Evolutionary conservation across 805 yeast species (phyloP).

Genomic region (Hanseniaspora valbyensis): DNA sequence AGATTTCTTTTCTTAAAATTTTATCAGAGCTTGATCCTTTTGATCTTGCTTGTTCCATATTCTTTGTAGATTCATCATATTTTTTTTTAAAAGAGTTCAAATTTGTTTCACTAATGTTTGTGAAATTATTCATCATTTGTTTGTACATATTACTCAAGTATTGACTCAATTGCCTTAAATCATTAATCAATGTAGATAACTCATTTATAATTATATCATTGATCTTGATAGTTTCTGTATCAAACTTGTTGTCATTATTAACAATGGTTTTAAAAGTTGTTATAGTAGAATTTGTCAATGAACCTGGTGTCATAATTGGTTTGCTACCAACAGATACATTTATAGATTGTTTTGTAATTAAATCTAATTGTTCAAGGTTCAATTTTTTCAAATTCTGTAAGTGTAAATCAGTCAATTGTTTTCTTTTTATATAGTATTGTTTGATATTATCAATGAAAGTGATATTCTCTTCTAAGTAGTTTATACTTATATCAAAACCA

Average conservation of each 20-base stretch:
- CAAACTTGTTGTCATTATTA: constrained; percentile 5
- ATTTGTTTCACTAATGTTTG: constrained; percentile 9
- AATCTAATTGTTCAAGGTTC: constrained; percentile 58
- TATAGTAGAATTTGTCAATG: constrained; percentile 43
- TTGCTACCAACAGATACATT: constrained; percentile 76
- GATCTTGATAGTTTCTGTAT: not conserved
- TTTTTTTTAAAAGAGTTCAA: constrained; percentile 37
- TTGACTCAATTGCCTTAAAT: constrained; percentile 1
- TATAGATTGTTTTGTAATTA: constrained; percentile 60
- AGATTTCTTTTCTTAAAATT: constrained; percentile 50
- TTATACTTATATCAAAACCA: constrained; percentile 61
- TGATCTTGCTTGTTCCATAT: constrained; percentile 68
- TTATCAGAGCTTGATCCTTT: constrained; percentile 54
- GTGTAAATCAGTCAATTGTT: constrained; percentile 74
- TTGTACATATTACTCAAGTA: constrained; percentile 38
- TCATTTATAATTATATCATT: constrained; percentile 9
- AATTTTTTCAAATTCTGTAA: constrained; percentile 53
- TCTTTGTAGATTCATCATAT: constrained; percentile 73
- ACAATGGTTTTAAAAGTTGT: constrained; percentile 10
- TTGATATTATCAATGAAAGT: constrained; percentile 71
- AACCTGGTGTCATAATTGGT: constrained; percentile 89
- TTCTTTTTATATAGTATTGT: constrained; percentile 71
- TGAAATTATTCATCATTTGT: constrained; percentile 45
- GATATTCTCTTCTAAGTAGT: constrained; percentile 68
- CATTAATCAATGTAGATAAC: constrained; percentile 1